phyloP scores from a whole-genome alignment of 306 rosid genomes.

The Medicago lupulina region DNA sequence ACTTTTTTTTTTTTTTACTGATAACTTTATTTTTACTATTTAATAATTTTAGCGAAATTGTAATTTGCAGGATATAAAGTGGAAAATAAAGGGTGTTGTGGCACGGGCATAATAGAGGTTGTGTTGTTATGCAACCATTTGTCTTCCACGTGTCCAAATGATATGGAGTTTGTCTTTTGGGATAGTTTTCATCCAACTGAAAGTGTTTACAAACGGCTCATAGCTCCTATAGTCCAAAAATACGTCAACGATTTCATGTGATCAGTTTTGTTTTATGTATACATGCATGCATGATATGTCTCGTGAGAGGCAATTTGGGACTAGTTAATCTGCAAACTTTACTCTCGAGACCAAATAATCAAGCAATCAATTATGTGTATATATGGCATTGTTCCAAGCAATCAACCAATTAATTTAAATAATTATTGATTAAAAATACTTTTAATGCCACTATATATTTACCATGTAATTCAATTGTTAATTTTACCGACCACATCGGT shows the following conservation, averaged over 20 bases:
- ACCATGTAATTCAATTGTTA: no score
- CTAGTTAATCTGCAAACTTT: not conserved
- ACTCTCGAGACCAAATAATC: not conserved
- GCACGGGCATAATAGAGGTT: slow-evolving; percentile 66
- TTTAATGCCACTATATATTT: no score
- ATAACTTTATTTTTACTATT: no score
- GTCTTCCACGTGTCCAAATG: slow-evolving; percentile 47
- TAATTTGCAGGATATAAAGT: slow-evolving; percentile 51
- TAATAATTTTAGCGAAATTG: no score
- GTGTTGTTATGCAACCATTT: slow-evolving; percentile 57
- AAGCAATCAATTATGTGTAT: not conserved
- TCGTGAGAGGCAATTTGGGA: no score
- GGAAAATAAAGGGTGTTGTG: slow-evolving; percentile 69
- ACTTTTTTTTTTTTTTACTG: no score
- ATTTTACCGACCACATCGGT: no score
- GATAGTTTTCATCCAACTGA: slow-evolving; percentile 80
- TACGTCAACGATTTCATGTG: slow-evolving; percentile 39
- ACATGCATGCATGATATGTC: no score
- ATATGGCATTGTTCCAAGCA: no score
- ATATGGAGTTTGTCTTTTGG: slow-evolving; percentile 58
- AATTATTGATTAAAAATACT: no score
- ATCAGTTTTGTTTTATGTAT: not conserved
- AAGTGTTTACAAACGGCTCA: slow-evolving; percentile 45
- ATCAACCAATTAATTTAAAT: no score
- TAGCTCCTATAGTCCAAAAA: slow-evolving; percentile 40